Conservation (phyloP, 1,139 yeast species). For the Yamadazyma spencermartinsiae region DNA sequence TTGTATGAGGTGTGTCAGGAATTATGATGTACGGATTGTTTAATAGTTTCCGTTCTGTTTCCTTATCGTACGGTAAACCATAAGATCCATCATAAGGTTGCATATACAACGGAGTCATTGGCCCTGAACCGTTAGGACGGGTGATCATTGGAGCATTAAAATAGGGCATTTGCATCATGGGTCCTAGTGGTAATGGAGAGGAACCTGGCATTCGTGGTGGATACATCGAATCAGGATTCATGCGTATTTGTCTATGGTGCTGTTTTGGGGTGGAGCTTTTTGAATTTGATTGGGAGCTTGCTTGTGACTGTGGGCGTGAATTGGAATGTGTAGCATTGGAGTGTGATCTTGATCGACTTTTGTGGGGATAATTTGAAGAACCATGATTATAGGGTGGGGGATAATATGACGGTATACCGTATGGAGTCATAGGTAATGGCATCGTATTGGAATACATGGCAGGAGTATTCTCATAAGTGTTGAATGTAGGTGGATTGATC, state of each 20-base stretch:
- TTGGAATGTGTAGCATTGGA: neutral
- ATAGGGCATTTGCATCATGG: neutral
- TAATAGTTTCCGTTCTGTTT: constrained; percentile 29
- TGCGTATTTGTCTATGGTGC: neutral
- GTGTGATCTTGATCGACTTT: neutral
- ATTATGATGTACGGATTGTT: constrained; percentile 35
- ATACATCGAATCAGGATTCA: neutral
- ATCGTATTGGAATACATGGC: constrained; percentile 4
- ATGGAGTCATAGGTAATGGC: constrained; percentile 6
- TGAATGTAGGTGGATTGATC: constrained; percentile 1
- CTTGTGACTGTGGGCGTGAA: neutral
- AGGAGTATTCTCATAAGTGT: constrained; percentile 1
- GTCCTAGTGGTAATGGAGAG: neutral
- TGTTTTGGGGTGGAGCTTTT: neutral
- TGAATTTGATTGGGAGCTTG: neutral
- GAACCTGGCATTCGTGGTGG: neutral
- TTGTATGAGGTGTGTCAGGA: constrained; percentile 19
- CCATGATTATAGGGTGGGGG: no score
- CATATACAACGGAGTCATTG: neutral
- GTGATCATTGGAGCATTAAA: neutral
- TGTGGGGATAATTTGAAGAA: no score
- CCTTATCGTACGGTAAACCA: constrained; percentile 23
- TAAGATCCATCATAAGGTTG: constrained; percentile 6
- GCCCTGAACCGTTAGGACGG: no score
- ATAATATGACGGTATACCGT: neutral